Evolutionary conservation across 306 rosid species (phyloP).

Genomic region (Canavalia ensiformis): DNA sequence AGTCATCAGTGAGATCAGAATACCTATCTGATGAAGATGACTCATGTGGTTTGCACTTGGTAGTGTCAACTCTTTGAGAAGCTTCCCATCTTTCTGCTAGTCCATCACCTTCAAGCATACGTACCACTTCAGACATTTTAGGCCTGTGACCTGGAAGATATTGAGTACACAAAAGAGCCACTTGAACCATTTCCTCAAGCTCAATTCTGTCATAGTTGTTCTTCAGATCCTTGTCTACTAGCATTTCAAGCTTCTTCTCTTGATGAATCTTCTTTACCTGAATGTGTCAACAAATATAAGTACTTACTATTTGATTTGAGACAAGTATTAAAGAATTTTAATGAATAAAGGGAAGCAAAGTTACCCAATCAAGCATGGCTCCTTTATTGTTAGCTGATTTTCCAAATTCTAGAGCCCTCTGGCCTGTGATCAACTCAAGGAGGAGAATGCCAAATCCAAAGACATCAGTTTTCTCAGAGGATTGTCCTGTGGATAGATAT

Average conservation of each 20-base stretch:
- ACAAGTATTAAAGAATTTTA: neutral
- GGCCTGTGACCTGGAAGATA: slow-evolving; percentile 63
- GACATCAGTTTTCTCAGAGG: slow-evolving; percentile 64
- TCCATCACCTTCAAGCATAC: slow-evolving; percentile 70
- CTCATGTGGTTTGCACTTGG: slow-evolving; percentile 52
- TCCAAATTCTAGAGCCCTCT: slow-evolving; percentile 63
- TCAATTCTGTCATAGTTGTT: slow-evolving; percentile 60
- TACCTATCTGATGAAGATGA: slow-evolving; percentile 64
- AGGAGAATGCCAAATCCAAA: slow-evolving; percentile 66
- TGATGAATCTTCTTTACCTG: slow-evolving; percentile 63
- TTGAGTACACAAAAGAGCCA: slow-evolving; percentile 63
- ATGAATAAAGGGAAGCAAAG: neutral
- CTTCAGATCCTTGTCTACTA: slow-evolving; percentile 63
- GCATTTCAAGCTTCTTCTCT: slow-evolving; percentile 62
- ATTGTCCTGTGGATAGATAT: slow-evolving; percentile 62
- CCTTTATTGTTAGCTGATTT: slow-evolving; percentile 61
- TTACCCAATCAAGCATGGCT: slow-evolving; percentile 68
- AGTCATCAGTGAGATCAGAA: slow-evolving; percentile 94
- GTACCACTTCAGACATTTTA: slow-evolving; percentile 62
- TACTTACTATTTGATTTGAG: neutral
- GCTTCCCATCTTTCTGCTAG: slow-evolving; percentile 67
- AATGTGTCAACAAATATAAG: slow-evolving; percentile 17
- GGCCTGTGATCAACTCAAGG: slow-evolving; percentile 62
- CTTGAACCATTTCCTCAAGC: slow-evolving; percentile 65
- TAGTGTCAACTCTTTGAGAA: slow-evolving; percentile 53